Evolutionary conservation across 139 green algal species (phyloP).

Genomic region (Chlorella sp.): DNA sequence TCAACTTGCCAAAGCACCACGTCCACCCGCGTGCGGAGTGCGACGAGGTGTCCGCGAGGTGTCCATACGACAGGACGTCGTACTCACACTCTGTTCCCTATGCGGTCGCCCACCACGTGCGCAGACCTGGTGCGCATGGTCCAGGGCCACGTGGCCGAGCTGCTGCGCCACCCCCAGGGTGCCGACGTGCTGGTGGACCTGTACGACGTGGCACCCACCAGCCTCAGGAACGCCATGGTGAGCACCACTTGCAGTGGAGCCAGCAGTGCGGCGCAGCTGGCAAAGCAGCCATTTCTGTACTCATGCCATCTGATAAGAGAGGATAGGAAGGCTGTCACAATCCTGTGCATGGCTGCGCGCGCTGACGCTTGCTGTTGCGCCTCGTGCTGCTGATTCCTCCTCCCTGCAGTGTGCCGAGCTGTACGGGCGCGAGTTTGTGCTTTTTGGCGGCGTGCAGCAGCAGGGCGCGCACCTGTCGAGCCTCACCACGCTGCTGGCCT

Average conservation of each 20-base stretch:
- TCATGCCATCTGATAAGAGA: too few relatives aligned
- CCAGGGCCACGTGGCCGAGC: conserved; percentile 57
- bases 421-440: conserved; percentile 67
- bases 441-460: conserved; percentile 53
- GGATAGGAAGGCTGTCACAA: too few relatives aligned
- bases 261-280: too few relatives aligned
- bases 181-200: conserved; percentile 76
- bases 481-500: conserved; percentile 49
- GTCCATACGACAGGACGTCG: not conserved
- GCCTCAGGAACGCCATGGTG: conserved; percentile 55
- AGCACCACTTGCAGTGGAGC: too few relatives aligned
- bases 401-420: conserved; percentile 60
- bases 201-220: conserved; percentile 44
- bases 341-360: too few relatives aligned
- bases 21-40: not conserved
- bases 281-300: too few relatives aligned
- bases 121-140: conserved; percentile 63
- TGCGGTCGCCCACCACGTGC: not conserved
- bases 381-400: too few relatives aligned
- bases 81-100: not conserved
- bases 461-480: conserved; percentile 27
- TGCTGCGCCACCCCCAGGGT: conserved; percentile 79
- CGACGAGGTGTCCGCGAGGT: not conserved
- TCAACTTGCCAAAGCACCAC: not conserved
- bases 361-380: too few relatives aligned